Conservation (phyloP, 2,329 filamentous ascomycete species). For the Phialophora expanda region DNA sequence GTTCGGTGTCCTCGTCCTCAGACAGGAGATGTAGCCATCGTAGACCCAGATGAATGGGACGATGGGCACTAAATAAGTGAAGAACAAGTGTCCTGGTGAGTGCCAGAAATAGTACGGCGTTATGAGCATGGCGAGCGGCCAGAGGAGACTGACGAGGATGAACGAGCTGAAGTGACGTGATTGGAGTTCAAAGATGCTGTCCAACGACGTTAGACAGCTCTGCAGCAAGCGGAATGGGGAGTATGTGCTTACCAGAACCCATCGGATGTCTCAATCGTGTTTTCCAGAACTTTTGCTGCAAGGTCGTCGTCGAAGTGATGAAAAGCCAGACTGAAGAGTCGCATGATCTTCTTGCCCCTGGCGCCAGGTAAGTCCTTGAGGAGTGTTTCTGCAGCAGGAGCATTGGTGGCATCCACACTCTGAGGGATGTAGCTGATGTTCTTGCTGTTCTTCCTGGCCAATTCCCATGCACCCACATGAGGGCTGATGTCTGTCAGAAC, state of each 20-base stretch:
- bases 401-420: conserved; percentile 68
- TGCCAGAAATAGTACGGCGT: conserved; percentile 49
- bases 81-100: conserved; percentile 63
- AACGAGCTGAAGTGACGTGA: conserved; percentile 64
- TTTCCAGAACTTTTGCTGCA: conserved; percentile 65
- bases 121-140: conserved; percentile 43
- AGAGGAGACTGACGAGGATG: conserved; percentile 58
- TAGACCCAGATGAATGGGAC: conserved; percentile 70
- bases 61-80: conserved; percentile 69
- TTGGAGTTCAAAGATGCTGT: conserved; percentile 72
- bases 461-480: conserved; percentile 65
- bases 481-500: conserved; percentile 71
- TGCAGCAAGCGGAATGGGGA: neutral
- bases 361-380: conserved; percentile 36
- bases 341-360: conserved; percentile 62
- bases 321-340: conserved; percentile 75
- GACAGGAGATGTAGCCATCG: conserved; percentile 70
- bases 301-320: conserved; percentile 74
- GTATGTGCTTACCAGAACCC: conserved; percentile 41
- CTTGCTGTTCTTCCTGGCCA: conserved; percentile 57
- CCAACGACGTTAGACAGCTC: conserved; percentile 15
- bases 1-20: conserved; percentile 69
- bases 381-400: conserved; percentile 56
- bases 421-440: conserved; percentile 65
- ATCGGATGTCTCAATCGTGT: conserved; percentile 63